Evolutionary conservation across 1,139 yeast species (phyloP).

Genomic region (Trichomonascaceae sp.): DNA sequence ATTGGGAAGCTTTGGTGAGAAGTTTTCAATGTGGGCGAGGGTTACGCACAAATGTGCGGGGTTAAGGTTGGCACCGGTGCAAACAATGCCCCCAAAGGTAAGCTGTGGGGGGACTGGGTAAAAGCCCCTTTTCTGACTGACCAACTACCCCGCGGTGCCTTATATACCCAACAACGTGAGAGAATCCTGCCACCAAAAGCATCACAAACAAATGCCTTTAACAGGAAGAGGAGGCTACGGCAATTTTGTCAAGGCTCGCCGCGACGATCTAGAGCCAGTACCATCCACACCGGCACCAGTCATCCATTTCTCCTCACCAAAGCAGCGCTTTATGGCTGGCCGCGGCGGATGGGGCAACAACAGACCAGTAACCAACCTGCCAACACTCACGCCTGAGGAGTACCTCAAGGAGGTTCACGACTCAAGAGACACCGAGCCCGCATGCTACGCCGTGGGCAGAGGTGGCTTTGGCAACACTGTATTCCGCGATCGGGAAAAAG

Average conservation of each 20-base stretch:
- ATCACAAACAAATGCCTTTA: slow-evolving; percentile 18
- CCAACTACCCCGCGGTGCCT: too few species aligned
- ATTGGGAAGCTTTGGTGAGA: too few species aligned
- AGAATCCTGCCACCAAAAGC: too few species aligned
- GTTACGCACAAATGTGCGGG: too few species aligned
- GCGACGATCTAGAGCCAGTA: slow-evolving; percentile 7
- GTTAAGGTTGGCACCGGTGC: too few species aligned
- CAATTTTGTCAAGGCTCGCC: slow-evolving; percentile 13
- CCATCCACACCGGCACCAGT: slow-evolving; percentile 26
- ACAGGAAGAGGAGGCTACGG: slow-evolving; percentile 26
- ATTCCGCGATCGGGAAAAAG: background rate
- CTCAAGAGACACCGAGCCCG: slow-evolving; percentile 21
- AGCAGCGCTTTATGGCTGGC: slow-evolving; percentile 24
- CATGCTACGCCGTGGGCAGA: slow-evolving; percentile 25
- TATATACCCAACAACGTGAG: too few species aligned
- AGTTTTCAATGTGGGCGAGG: too few species aligned
- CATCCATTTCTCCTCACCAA: slow-evolving; percentile 24
- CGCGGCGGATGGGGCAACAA: slow-evolving; percentile 29
- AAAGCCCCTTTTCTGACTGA: too few species aligned
- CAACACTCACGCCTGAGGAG: slow-evolving; percentile 22
- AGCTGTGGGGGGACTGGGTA: too few species aligned
- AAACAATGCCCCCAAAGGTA: too few species aligned
- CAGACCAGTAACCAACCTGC: slow-evolving; percentile 20
- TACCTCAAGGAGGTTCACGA: slow-evolving; percentile 23
- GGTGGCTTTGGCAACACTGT: slow-evolving; percentile 28